phyloP scores from a whole-genome alignment of 345 rosid species.

The Euphorbia peplus region DNA sequence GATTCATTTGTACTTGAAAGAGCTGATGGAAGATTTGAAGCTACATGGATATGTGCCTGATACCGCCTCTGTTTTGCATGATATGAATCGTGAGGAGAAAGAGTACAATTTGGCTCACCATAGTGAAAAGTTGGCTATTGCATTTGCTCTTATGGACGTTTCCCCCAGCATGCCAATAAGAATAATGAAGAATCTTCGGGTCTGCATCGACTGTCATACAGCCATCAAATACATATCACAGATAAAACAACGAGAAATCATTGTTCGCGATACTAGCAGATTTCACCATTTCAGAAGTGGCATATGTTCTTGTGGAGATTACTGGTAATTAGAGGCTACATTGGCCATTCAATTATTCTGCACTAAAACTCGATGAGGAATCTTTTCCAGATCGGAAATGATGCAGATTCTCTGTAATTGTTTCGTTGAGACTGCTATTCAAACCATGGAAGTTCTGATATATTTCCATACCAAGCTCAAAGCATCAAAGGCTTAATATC shows the following conservation, averaged over 20 bases:
- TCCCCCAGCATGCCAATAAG: conserved; percentile 58
- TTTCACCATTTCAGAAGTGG: conserved; percentile 78
- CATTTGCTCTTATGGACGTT: conserved; percentile 55
- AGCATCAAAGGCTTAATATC: too few relatives aligned
- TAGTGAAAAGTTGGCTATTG: conserved; percentile 77
- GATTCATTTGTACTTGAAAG: conserved; percentile 58
- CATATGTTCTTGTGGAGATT: conserved; percentile 74
- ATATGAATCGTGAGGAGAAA: conserved; percentile 76
- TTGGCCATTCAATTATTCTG: background rate
- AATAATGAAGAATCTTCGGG: conserved; percentile 72
- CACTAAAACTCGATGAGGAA: background rate
- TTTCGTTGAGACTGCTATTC: too few relatives aligned
- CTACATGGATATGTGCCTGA: conserved; percentile 64
- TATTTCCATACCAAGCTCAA: too few relatives aligned
- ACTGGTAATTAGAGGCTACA: conserved; percentile 44
- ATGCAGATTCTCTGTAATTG: too few relatives aligned
- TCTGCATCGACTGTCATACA: conserved; percentile 72
- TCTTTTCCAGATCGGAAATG: background rate
- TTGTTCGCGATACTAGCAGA: conserved; percentile 71
- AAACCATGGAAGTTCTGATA: too few relatives aligned
- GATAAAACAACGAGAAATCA: conserved; percentile 56
- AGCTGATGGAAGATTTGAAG: conserved; percentile 61
- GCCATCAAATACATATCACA: conserved; percentile 66
- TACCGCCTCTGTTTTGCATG: conserved; percentile 47
- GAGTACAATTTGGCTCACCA: conserved; percentile 64